Conservation (phyloP, 2,329 filamentous ascomycete species). For the Chaetomium olivaceum region DNA sequence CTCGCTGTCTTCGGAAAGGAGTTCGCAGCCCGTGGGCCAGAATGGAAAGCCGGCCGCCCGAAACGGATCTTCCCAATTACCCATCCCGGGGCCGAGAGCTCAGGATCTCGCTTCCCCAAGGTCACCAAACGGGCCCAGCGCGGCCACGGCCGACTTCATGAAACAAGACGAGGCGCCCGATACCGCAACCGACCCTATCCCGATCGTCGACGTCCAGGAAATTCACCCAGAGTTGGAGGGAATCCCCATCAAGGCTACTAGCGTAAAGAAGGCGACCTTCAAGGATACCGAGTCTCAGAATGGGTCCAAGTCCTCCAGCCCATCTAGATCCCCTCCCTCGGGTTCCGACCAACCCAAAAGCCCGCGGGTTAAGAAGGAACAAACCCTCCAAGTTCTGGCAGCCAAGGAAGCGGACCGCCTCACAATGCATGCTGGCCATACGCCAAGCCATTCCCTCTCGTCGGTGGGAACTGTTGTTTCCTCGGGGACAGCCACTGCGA, state of each 20-base stretch:
- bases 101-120: conserved; percentile 22
- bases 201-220: conserved; percentile 58
- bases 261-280: conserved; percentile 55
- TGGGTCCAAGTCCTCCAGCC: conserved; percentile 35
- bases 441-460: conserved; percentile 61
- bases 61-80: neutral
- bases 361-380: conserved; percentile 42
- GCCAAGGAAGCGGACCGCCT: conserved; percentile 54
- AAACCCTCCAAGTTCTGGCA: conserved; percentile 49
- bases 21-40: neutral
- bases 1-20: conserved; percentile 32
- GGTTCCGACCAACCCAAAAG: conserved; percentile 34
- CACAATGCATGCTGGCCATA: conserved; percentile 64
- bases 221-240: conserved; percentile 62
- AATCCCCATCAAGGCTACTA: conserved; percentile 56
- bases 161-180: conserved; percentile 18
- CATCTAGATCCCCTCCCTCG: conserved; percentile 36
- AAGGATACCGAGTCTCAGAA: conserved; percentile 40
- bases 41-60: neutral
- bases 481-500: conserved; percentile 44
- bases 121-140: conserved; percentile 18
- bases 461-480: conserved; percentile 48
- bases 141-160: conserved; percentile 19
- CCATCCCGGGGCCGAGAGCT: conserved; percentile 1
- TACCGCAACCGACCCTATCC: conserved; percentile 41